Conservation (phyloP, 2,329 filamentous ascomycete genomes). For the Ascochyta clinopodiicola region DNA sequence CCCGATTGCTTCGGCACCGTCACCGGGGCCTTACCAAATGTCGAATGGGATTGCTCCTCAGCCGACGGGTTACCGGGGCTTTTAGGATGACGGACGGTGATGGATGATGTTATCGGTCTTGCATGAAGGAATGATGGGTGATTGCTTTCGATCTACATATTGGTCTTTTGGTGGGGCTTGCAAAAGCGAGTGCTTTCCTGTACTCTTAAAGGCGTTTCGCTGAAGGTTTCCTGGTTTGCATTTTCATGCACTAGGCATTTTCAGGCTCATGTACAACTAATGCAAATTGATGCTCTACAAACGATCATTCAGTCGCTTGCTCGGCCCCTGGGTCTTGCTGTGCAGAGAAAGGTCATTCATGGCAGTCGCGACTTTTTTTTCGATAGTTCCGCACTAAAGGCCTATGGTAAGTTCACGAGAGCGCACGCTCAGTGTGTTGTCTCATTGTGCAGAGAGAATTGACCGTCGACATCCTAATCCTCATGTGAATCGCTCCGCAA, state of each 20-base stretch:
- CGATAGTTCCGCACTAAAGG: no score
- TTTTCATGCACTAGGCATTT: conserved; percentile 24
- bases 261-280: conserved; percentile 36
- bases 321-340: background rate
- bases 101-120: conserved; percentile 6
- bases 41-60: conserved; percentile 90
- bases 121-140: conserved; percentile 14
- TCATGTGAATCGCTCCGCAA: no score
- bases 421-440: no score
- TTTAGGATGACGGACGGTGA: conserved; percentile 28
- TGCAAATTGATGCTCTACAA: conserved; percentile 2
- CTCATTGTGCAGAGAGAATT: no score
- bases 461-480: no score
- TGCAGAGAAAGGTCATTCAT: no score
- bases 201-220: conserved; percentile 40
- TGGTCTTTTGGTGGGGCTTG: conserved; percentile 31
- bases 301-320: conserved; percentile 1
- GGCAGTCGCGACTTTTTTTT: no score
- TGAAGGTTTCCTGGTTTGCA: conserved; percentile 25
- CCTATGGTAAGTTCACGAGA: no score
- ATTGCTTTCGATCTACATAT: conserved; percentile 32
- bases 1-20: conserved; percentile 64
- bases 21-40: conserved; percentile 75
- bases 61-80: conserved; percentile 67
- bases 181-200: conserved; percentile 34